Conservation (phyloP, 176 grass and related monocot species). For the Avena atlantica region DNA sequence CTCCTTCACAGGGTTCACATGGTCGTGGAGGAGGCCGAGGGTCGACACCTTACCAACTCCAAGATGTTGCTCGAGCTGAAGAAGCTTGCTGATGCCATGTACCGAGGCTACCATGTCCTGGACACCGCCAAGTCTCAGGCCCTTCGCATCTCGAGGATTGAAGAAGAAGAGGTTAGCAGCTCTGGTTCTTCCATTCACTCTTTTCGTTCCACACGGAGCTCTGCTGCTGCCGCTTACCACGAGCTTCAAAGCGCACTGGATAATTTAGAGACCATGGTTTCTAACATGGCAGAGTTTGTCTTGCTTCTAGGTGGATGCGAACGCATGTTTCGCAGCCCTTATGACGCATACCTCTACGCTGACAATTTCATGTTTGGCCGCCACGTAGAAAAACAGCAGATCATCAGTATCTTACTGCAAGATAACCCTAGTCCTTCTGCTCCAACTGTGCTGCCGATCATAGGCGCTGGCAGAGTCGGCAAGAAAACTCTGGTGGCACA, state of each 20-base stretch:
- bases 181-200: background rate
- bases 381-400: background rate
- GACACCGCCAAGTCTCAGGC: constrained; percentile 6
- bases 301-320: constrained; percentile 1
- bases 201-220: background rate
- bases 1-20: constrained; percentile 42
- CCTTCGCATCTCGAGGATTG: background rate
- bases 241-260: background rate
- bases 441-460: constrained; percentile 19
- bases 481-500: constrained; percentile 27
- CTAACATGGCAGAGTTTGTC: constrained; percentile 6
- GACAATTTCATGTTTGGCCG: constrained; percentile 34
- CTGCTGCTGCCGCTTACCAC: no score
- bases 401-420: constrained; percentile 8
- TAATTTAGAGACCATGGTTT: background rate
- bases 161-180: constrained; percentile 25
- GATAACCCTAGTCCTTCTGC: background rate
- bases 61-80: constrained; percentile 33
- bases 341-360: background rate
- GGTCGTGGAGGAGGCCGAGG: constrained; percentile 38
- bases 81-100: constrained; percentile 33
- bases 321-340: background rate
- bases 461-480: background rate
- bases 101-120: constrained; percentile 37
- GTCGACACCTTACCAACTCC: constrained; percentile 40